Conservation (phyloP, 441 rosid genomes). For the Arabidopsis lyrata region DNA sequence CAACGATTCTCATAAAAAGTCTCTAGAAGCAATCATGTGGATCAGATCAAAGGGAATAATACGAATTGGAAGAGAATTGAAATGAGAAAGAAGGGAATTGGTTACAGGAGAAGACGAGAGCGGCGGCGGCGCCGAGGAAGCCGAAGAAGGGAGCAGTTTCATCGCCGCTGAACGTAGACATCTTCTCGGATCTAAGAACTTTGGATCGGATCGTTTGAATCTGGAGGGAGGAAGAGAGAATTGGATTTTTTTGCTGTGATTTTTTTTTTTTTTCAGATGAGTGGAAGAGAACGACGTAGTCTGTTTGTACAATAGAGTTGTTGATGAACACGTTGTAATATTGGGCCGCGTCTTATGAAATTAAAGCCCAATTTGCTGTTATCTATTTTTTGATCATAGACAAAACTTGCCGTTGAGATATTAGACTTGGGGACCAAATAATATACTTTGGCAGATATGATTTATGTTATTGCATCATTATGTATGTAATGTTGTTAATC, state of each 20-base stretch:
- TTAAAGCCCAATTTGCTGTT: no score
- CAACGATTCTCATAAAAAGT: neutral
- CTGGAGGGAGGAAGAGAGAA: neutral
- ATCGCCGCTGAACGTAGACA: constrained; percentile 65
- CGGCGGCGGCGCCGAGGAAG: constrained; percentile 62
- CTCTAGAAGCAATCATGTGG: neutral
- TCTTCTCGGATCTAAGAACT: constrained; percentile 27
- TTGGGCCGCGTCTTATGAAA: no score
- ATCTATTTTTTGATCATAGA: no score
- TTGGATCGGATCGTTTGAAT: constrained; percentile 12
- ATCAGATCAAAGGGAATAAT: constrained; percentile 14
- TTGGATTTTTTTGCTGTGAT: neutral
- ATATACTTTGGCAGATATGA: no score
- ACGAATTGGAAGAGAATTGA: neutral
- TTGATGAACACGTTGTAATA: no score
- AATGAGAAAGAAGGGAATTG: constrained; percentile 12
- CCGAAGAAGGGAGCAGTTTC: constrained; percentile 72
- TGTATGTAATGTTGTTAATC: no score
- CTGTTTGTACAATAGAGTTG: no score
- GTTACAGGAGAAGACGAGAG: constrained; percentile 69
- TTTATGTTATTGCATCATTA: no score
- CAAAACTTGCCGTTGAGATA: no score
- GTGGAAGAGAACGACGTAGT: no score
- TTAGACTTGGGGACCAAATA: no score
- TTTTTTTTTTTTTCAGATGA: no score